Conservation (phyloP, 352 stramenopile species). For the Blastocystis sp. region DNA sequence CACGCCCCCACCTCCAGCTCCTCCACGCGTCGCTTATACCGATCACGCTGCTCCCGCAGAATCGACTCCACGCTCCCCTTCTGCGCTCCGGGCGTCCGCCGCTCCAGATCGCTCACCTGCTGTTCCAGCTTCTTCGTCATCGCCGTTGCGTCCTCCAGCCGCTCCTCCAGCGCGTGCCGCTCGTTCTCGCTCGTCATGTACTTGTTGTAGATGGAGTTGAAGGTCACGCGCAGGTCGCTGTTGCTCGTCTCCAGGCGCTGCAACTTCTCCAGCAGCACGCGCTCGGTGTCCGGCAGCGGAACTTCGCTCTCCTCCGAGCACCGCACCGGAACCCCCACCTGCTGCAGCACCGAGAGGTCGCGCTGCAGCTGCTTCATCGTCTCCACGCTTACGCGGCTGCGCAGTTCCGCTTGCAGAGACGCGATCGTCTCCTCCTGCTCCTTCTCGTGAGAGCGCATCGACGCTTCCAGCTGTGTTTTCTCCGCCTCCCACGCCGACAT, state of each 20-base stretch:
- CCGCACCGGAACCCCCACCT: neutral
- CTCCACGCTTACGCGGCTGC: neutral
- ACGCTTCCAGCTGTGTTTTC: neutral
- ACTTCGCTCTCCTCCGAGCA: neutral
- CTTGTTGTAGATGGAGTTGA: constrained; percentile 52
- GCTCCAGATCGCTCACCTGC: constrained; percentile 16
- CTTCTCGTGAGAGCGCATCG: neutral
- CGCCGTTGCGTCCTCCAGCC: neutral
- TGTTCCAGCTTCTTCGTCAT: neutral
- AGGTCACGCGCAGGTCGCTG: neutral
- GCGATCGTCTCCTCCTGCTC: too few species aligned
- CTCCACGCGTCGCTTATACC: constrained; percentile 47
- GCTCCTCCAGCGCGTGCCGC: neutral
- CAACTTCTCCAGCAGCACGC: constrained; percentile 6
- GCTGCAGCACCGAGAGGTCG: neutral
- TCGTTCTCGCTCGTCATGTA: constrained; percentile 48
- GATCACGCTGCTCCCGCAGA: constrained; percentile 33
- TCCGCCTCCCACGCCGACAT: neutral
- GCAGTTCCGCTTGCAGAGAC: constrained; percentile 14
- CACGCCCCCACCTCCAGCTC: constrained; percentile 5
- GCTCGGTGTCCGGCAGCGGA: neutral
- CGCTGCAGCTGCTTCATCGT: neutral
- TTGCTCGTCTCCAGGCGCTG: constrained; percentile 45
- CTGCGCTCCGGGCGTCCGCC: neutral
- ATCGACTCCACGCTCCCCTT: constrained; percentile 17